phyloP scores from a whole-genome alignment of 371 early-diverging fungal species.

The Mucor saturninus region DNA sequence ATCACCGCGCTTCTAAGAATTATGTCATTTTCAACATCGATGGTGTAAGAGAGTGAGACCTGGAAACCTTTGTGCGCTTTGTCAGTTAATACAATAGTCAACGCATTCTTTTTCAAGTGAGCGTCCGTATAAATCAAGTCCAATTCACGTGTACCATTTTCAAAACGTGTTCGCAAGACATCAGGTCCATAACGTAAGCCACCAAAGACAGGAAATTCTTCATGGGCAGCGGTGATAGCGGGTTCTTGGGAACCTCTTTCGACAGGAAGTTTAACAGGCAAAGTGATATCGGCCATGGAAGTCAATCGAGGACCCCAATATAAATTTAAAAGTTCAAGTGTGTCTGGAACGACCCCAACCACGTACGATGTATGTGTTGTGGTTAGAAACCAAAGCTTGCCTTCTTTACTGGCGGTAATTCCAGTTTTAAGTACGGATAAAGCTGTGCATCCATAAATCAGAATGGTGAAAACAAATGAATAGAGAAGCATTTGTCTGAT shows the following conservation, averaged over 20 bases:
- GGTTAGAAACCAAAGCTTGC: slow-evolving; percentile 40
- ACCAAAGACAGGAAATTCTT: slow-evolving; percentile 49
- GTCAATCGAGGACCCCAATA: slow-evolving; percentile 45
- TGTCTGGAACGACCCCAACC: slow-evolving; percentile 28
- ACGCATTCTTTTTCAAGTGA: not conserved
- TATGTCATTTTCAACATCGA: slow-evolving; percentile 39
- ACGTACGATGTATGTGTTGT: slow-evolving; percentile 39
- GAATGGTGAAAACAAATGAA: not conserved
- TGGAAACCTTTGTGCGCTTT: slow-evolving; percentile 16
- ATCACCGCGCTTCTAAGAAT: slow-evolving; percentile 23
- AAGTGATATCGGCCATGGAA: slow-evolving; percentile 20
- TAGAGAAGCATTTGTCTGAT: not conserved
- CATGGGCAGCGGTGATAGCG: slow-evolving; percentile 33
- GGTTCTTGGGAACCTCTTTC: slow-evolving; percentile 40
- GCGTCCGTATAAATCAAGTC: slow-evolving; percentile 25
- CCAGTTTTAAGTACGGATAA: slow-evolving; percentile 16
- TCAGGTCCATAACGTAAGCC: slow-evolving; percentile 43
- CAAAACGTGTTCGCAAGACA: slow-evolving; percentile 30
- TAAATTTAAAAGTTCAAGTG: slow-evolving; percentile 32
- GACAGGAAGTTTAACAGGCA: slow-evolving; percentile 7
- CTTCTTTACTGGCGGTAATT: slow-evolving; percentile 25
- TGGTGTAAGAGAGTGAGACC: slow-evolving; percentile 32
- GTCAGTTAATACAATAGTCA: slow-evolving; percentile 27
- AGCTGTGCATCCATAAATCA: slow-evolving; percentile 1
- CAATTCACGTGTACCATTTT: slow-evolving; percentile 38